A percentile compares a stretch with the other conserved stretches of the same genome.
Evolutionary conservation across 768 basidiomycete species (phyloP).

Genomic region (Pholiota microspora): DNA sequence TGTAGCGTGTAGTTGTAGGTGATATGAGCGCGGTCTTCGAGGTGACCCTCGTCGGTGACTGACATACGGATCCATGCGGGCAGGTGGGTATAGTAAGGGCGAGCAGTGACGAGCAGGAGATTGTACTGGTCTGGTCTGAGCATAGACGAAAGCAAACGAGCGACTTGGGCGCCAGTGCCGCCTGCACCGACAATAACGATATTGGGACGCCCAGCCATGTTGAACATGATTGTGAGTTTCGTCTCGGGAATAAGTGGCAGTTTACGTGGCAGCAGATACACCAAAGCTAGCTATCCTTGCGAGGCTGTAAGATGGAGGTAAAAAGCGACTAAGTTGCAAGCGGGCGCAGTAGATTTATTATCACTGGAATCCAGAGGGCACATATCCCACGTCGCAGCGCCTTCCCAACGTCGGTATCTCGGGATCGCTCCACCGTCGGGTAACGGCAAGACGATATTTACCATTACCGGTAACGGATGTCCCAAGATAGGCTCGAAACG

Average conservation of each 20-base stretch:
- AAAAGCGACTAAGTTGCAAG: background rate
- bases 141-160: slow-evolving; percentile 45
- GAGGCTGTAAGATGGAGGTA: background rate
- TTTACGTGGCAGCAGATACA: background rate
- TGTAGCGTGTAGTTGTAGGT: slow-evolving; percentile 34
- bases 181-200: slow-evolving; percentile 46
- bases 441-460: slow-evolving; percentile 1
- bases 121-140: slow-evolving; percentile 47
- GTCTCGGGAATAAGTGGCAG: background rate
- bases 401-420: slow-evolving; percentile 2
- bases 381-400: slow-evolving; percentile 8
- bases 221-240: slow-evolving; percentile 7
- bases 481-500: slow-evolving; percentile 8
- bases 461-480: slow-evolving; percentile 6
- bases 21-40: slow-evolving; percentile 45
- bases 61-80: slow-evolving; percentile 50
- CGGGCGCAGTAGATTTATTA: slow-evolving; percentile 6
- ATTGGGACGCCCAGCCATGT: slow-evolving; percentile 16
- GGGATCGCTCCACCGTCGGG: background rate
- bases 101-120: slow-evolving; percentile 52
- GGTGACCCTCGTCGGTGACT: slow-evolving; percentile 39
- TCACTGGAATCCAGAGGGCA: background rate
- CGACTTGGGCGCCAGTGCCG: slow-evolving; percentile 42
- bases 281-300: background rate
- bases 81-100: slow-evolving; percentile 48